These are phyloP conservation scores for Candida gigantensis DNA, from an alignment of 1,139 yeast genomes.

Conservation along the genomic window DNA sequence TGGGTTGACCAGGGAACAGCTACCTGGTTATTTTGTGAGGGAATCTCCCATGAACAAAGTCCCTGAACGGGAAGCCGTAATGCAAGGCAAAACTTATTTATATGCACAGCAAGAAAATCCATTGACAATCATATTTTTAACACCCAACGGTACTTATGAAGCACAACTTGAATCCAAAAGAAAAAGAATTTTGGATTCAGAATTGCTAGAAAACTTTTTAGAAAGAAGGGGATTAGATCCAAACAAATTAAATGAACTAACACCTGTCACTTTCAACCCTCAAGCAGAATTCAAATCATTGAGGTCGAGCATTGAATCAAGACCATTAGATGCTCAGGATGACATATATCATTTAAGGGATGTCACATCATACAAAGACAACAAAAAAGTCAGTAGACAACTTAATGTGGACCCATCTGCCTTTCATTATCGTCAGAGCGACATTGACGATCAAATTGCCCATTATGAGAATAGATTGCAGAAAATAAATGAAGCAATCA, in stretches of 20 bases:
- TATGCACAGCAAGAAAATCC: slow-evolving; percentile 43
- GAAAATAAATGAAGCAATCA: slow-evolving; percentile 22
- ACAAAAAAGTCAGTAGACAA: slow-evolving; percentile 21
- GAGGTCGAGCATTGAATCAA: slow-evolving; percentile 16
- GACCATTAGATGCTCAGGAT: slow-evolving; percentile 21
- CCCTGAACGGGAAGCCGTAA: slow-evolving; percentile 30
- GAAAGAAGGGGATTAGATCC: slow-evolving; percentile 21
- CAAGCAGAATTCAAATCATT: slow-evolving; percentile 18
- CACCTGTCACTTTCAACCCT: slow-evolving; percentile 17
- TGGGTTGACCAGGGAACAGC: slow-evolving; percentile 16
- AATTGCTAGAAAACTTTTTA: slow-evolving; percentile 27
- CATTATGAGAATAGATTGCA: slow-evolving; percentile 27
- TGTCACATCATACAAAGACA: slow-evolving; percentile 17
- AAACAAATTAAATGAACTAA: slow-evolving; percentile 17
- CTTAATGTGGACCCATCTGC: slow-evolving; percentile 20
- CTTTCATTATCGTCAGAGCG: slow-evolving; percentile 25
- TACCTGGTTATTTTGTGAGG: slow-evolving; percentile 48
- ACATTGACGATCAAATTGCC: slow-evolving; percentile 26
- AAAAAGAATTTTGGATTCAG: slow-evolving; percentile 27
- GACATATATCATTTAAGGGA: slow-evolving; percentile 21
- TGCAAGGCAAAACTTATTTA: slow-evolving; percentile 48
- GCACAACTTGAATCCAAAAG: slow-evolving; percentile 19
- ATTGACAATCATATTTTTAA: slow-evolving; percentile 23
- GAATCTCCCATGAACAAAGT: slow-evolving; percentile 32
- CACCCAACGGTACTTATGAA: slow-evolving; percentile 31